Conservation (phyloP, 805 yeast species). For the Candida fluviatilis region DNA sequence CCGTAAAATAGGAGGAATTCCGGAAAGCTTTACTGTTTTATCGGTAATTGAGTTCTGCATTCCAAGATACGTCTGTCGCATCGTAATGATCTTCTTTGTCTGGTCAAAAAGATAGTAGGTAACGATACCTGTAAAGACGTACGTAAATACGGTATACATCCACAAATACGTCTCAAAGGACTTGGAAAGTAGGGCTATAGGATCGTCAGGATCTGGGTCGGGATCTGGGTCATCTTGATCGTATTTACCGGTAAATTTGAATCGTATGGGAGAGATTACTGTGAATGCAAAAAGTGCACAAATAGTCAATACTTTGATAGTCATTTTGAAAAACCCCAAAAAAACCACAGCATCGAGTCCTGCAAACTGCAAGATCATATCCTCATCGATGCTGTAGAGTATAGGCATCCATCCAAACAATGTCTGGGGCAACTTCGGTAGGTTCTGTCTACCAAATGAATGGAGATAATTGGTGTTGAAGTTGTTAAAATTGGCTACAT, state of each 20-base stretch:
- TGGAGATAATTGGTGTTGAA: conserved; percentile 39
- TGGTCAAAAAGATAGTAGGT: conserved; percentile 59
- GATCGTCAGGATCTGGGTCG: conserved; percentile 17
- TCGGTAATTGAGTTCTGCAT: conserved; percentile 86
- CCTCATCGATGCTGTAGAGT: conserved; percentile 61
- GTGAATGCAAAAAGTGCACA: conserved; percentile 68
- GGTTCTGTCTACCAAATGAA: conserved; percentile 41
- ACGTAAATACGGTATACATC: conserved; percentile 86
- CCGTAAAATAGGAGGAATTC: conserved; percentile 80
- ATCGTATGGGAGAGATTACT: conserved; percentile 80
- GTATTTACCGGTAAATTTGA: conserved; percentile 69
- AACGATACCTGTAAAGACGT: conserved; percentile 72
- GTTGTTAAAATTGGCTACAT: conserved; percentile 70
- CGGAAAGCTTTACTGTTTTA: conserved; percentile 81
- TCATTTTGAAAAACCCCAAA: conserved; percentile 84
- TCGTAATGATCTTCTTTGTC: conserved; percentile 67
- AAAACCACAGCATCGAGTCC: conserved; percentile 95
- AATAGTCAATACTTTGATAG: conserved; percentile 61
- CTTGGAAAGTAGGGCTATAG: background rate
- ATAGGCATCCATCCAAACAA: conserved; percentile 81
- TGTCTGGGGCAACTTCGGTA: conserved; percentile 59
- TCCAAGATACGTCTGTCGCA: conserved; percentile 80
- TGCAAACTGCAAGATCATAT: conserved; percentile 79
- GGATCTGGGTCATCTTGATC: conserved; percentile 24
- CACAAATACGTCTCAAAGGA: conserved; percentile 61